Evolutionary conservation across 2,329 filamentous ascomycete species (phyloP).

Genomic region (Dactylonectria estremocensis): DNA sequence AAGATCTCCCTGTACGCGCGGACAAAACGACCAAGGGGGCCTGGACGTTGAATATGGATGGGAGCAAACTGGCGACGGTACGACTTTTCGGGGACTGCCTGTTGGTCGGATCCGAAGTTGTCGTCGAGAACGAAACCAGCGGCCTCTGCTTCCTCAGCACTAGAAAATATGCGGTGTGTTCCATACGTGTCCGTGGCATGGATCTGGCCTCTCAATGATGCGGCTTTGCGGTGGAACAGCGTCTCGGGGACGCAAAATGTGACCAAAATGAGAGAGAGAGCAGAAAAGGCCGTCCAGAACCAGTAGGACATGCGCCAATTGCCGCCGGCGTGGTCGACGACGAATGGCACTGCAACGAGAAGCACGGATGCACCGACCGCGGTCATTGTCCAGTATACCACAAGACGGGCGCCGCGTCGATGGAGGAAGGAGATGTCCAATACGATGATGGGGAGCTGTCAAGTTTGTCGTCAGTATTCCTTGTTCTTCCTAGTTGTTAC

Average conservation of each 20-base stretch:
- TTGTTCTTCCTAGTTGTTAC: background rate
- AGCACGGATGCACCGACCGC: background rate
- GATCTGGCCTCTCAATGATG: background rate
- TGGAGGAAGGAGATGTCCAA: slow-evolving; percentile 6
- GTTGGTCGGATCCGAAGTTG: background rate
- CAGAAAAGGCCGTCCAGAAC: background rate
- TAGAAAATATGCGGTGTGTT: background rate
- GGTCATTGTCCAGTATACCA: background rate
- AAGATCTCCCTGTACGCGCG: background rate
- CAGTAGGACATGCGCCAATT: background rate
- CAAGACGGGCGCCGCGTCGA: background rate
- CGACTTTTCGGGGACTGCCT: background rate
- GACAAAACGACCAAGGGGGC: background rate
- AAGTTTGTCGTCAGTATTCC: background rate
- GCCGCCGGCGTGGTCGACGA: background rate
- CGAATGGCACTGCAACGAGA: background rate
- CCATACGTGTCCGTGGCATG: slow-evolving; percentile 3
- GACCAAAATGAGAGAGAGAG: background rate
- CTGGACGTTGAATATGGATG: background rate
- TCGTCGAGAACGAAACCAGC: background rate
- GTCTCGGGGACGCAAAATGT: background rate
- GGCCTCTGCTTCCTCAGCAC: background rate
- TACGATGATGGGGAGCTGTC: background rate
- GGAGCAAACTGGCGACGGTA: background rate
- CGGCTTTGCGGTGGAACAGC: background rate